Percentiles rank a stretch among this genome's conserved stretches.
phyloP scores from a whole-genome alignment of 176 grass and related monocot genomes.

The Triticum monococcum region DNA sequence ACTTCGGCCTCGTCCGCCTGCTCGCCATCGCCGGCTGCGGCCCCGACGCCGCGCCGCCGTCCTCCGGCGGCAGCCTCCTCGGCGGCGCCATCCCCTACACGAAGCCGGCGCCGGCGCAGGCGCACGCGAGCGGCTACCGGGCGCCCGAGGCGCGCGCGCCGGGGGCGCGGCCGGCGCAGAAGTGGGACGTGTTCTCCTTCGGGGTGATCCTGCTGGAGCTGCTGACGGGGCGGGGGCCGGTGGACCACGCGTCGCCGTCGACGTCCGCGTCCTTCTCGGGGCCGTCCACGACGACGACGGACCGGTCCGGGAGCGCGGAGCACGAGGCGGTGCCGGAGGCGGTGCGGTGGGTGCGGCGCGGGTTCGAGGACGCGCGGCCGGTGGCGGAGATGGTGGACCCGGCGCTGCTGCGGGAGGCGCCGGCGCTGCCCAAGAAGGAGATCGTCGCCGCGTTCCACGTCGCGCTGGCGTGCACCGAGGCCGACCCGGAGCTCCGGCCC shows the following conservation, averaged over 20 bases:
- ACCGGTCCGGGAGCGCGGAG: conserved; percentile 44
- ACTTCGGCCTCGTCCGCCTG: conserved; percentile 81
- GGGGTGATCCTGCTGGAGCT: conserved; percentile 75
- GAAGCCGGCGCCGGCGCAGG: conserved; percentile 3
- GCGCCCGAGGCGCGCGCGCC: conserved; percentile 56
- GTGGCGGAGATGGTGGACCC: conserved; percentile 68
- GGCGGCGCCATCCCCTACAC: conserved; percentile 42
- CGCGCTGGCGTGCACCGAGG: conserved; percentile 64
- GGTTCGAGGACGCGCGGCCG: conserved; percentile 52
- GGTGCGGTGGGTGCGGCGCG: conserved; percentile 72
- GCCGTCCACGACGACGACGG: conserved; percentile 20
- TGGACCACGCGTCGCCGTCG: conserved; percentile 55
- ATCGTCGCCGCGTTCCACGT: conserved; percentile 73
- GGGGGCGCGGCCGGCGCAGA: conserved; percentile 37
- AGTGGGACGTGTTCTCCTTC: conserved; percentile 87
- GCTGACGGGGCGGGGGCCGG: conserved; percentile 48
- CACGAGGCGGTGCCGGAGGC: conserved; percentile 50
- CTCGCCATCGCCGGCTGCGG: conserved; percentile 50
- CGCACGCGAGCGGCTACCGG: conserved; percentile 33
- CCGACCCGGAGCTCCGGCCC: conserved; percentile 57
- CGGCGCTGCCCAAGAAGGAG: conserved; percentile 68
- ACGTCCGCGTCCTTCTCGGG: conserved; percentile 45
- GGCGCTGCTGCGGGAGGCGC: conserved; percentile 37
- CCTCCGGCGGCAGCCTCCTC: conserved; percentile 16
- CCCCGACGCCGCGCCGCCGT: background rate